A percentile compares a stretch with the other conserved stretches of the same genome.
Evolutionary conservation across 1,284 basidiomycete genomes (phyloP).

Genomic region (Mycosarcoma mackinlayi): DNA sequence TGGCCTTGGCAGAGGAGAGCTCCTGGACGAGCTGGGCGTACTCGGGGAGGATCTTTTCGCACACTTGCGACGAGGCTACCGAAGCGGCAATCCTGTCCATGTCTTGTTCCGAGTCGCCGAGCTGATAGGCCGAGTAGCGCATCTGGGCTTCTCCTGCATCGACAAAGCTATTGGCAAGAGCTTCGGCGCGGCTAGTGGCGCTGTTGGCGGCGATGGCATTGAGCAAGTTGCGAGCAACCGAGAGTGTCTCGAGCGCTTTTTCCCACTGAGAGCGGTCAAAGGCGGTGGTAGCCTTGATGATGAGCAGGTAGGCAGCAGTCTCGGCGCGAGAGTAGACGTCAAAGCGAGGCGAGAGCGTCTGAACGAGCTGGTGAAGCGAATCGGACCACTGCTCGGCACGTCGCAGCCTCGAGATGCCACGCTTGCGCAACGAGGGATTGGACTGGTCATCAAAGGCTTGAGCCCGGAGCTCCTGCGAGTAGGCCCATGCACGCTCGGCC

Average conservation of each 20-base stretch:
- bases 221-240: constrained; percentile 81
- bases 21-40: constrained; percentile 75
- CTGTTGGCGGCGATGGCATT: constrained; percentile 78
- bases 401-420: constrained; percentile 82
- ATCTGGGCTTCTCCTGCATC: constrained; percentile 92
- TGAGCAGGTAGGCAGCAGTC: constrained; percentile 74
- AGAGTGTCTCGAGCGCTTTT: constrained; percentile 80
- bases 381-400: constrained; percentile 85
- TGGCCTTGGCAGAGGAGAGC: constrained; percentile 69
- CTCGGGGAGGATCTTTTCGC: constrained; percentile 75
- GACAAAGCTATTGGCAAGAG: constrained; percentile 83
- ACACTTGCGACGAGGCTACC: constrained; percentile 72
- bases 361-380: constrained; percentile 79
- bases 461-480: constrained; percentile 81
- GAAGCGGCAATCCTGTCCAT: constrained; percentile 83
- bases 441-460: constrained; percentile 73
- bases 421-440: constrained; percentile 76
- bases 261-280: constrained; percentile 75
- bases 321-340: constrained; percentile 55
- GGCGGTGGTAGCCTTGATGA: constrained; percentile 71
- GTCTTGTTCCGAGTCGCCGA: constrained; percentile 76
- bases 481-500: constrained; percentile 89
- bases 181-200: constrained; percentile 86
- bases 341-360: constrained; percentile 71
- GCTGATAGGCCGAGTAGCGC: constrained; percentile 89